A percentile compares a stretch with the other conserved stretches of the same genome.
These are phyloP conservation scores for Pseudopithomyces chartarum DNA, from an alignment of 2,329 filamentous ascomycete species.

Conservation along the genomic window DNA sequence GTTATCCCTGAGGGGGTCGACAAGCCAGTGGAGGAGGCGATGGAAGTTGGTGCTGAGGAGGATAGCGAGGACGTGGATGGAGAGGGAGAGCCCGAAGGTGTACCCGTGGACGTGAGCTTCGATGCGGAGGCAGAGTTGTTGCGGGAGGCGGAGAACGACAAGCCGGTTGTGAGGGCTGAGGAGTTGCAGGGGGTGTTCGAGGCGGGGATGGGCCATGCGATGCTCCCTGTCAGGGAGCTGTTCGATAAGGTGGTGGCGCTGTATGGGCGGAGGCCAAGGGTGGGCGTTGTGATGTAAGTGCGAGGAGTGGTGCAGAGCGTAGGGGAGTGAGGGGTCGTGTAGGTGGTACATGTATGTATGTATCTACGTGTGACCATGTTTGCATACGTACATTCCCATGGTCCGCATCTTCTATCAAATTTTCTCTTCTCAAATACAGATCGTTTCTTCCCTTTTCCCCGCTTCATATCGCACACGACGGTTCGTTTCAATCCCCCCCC, in stretches of 20 bases:
- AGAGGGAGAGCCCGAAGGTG: too few relatives aligned
- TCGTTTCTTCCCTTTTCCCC: too few relatives aligned
- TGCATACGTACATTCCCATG: too few relatives aligned
- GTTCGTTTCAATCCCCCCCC: too few relatives aligned
- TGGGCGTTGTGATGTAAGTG: not conserved
- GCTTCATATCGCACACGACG: too few relatives aligned
- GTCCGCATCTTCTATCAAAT: too few relatives aligned
- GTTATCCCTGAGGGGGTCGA: conserved; percentile 38
- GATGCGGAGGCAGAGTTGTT: conserved; percentile 19
- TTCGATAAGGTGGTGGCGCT: conserved; percentile 74
- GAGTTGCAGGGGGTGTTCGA: conserved; percentile 74
- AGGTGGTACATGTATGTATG: too few relatives aligned
- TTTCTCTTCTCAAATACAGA: too few relatives aligned
- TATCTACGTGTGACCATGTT: too few relatives aligned
- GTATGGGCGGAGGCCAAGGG: conserved; percentile 62
- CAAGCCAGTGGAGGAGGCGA: conserved; percentile 12
- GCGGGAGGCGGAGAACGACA: conserved; percentile 51
- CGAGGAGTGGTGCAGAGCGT: too few relatives aligned
- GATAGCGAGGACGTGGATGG: conserved; percentile 32
- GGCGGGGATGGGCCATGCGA: conserved; percentile 66
- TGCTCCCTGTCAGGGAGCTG: conserved; percentile 74
- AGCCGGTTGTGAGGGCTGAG: conserved; percentile 69
- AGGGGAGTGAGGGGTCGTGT: too few relatives aligned
- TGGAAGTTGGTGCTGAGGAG: conserved; percentile 25
- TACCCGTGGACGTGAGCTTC: not conserved